Evolutionary conservation across 768 basidiomycete genomes (phyloP).

Genomic region (Lanmaoa rubissima): DNA sequence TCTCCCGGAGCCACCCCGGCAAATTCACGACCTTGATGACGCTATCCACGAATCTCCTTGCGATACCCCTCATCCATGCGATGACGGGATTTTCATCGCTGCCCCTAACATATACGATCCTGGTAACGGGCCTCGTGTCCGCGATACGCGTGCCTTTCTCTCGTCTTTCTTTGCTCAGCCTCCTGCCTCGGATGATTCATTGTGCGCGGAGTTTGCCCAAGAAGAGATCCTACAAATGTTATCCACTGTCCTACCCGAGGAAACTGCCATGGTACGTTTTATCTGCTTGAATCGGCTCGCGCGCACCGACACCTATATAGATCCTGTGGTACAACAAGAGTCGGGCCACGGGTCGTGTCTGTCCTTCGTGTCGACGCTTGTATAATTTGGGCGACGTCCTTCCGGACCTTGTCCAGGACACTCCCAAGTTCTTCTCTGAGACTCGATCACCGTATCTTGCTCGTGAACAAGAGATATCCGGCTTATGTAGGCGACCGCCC

Average conservation of each 20-base stretch:
- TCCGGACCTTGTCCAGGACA: constrained; percentile 42
- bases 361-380: constrained; percentile 73
- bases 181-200: constrained; percentile 57
- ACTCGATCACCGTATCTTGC: constrained; percentile 40
- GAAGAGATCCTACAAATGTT: constrained; percentile 76
- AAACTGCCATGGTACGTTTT: constrained; percentile 60
- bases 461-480: constrained; percentile 71
- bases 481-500: constrained; percentile 56
- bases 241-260: constrained; percentile 63
- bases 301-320: constrained; percentile 34
- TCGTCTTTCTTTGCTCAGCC: constrained; percentile 65
- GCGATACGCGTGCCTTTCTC: constrained; percentile 64
- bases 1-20: not conserved
- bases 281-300: not conserved
- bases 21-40: constrained; percentile 6
- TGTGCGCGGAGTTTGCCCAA: constrained; percentile 78
- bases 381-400: constrained; percentile 69
- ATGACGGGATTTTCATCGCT: constrained; percentile 30
- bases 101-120: constrained; percentile 72
- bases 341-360: constrained; percentile 64
- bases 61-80: not conserved
- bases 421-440: constrained; percentile 13
- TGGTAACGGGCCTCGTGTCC: constrained; percentile 76
- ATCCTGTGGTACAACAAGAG: constrained; percentile 88
- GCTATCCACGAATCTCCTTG: not conserved